Conservation (phyloP, 1,284 basidiomycete species). For the Stygiomarasmius scandens region DNA sequence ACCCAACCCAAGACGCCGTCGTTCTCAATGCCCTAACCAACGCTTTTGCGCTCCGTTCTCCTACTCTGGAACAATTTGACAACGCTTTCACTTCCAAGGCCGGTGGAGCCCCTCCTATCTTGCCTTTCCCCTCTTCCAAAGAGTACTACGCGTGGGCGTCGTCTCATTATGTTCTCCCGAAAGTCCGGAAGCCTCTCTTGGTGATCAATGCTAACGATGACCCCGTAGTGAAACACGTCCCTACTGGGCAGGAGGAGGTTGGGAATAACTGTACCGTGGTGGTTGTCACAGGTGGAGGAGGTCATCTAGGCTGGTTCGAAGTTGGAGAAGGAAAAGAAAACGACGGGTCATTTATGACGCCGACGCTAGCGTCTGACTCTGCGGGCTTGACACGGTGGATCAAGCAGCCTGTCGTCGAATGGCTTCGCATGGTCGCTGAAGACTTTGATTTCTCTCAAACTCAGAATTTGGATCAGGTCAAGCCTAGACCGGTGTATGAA, state of each 20-base stretch:
- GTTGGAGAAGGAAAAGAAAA: not conserved
- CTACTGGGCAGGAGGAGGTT: not conserved
- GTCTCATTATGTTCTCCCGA: constrained; percentile 32
- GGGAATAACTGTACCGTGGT: not conserved
- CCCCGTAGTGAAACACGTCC: constrained; percentile 6
- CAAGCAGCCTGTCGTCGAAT: constrained; percentile 2
- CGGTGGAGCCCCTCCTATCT: constrained; percentile 79
- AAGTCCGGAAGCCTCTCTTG: not conserved
- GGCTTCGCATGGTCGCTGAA: constrained; percentile 1
- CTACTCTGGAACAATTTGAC: constrained; percentile 67
- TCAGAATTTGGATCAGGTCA: not conserved
- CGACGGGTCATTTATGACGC: not conserved
- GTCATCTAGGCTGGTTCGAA: constrained; percentile 7
- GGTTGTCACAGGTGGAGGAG: constrained; percentile 1
- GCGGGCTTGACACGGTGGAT: constrained; percentile 6
- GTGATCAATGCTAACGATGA: constrained; percentile 1
- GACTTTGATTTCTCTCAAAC: not conserved
- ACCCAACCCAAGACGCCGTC: constrained; percentile 27
- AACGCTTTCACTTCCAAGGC: constrained; percentile 69
- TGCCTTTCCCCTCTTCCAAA: constrained; percentile 76
- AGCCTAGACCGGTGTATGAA: not conserved
- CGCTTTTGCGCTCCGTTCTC: constrained; percentile 50
- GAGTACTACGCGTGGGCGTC: constrained; percentile 85
- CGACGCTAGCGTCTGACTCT: constrained; percentile 24
- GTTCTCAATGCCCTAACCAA: constrained; percentile 51